Evolutionary conservation across 441 rosid genomes (phyloP).

Genomic region (Syzygium syzygioides): DNA sequence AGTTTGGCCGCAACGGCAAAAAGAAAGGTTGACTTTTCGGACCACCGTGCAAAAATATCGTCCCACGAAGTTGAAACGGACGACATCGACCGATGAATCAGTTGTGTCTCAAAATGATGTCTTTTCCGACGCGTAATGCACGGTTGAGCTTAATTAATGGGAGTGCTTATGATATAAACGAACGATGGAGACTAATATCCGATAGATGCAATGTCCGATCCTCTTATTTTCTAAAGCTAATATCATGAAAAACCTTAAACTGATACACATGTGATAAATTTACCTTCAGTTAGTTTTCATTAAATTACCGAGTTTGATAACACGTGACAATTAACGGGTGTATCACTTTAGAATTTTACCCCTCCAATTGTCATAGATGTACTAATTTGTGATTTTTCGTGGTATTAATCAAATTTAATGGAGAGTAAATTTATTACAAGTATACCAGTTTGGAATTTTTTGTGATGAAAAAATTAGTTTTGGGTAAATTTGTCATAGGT

Average conservation of each 20-base stretch:
- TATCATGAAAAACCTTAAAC: accelerated
- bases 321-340: too few species aligned
- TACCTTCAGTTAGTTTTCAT: too few species aligned
- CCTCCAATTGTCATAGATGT: too few species aligned
- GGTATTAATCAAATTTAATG: too few species aligned
- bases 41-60: not conserved
- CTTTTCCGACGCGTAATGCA: not conserved
- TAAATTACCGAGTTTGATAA: too few species aligned
- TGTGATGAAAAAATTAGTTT: too few species aligned
- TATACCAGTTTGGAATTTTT: too few species aligned
- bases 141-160: not conserved
- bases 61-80: not conserved
- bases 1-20: not conserved
- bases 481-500: too few species aligned
- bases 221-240: not conserved
- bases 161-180: not conserved
- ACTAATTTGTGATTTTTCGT: too few species aligned
- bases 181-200: not conserved
- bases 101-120: not conserved
- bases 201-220: not conserved
- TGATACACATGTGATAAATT: accelerated
- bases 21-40: not conserved
- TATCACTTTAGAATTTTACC: too few species aligned
- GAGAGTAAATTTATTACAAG: too few species aligned
- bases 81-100: not conserved